Conservation (phyloP, 306 rosid species). For the Trifolium dubium region DNA sequence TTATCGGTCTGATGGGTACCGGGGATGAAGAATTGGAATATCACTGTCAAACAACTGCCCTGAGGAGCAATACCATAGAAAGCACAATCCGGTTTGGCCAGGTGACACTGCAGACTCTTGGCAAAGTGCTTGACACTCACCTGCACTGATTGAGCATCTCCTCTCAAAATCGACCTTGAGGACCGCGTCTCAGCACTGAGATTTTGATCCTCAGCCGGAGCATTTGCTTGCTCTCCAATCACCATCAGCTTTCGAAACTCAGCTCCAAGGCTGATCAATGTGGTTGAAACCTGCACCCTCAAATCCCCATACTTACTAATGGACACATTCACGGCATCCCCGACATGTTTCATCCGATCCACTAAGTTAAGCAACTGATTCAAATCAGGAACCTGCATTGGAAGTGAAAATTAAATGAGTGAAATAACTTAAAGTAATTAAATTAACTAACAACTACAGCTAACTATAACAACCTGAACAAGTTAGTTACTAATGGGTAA, state of each 20-base stretch:
- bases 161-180: slow-evolving; percentile 62
- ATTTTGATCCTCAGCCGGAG: slow-evolving; percentile 75
- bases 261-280: slow-evolving; percentile 82
- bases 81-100: slow-evolving; percentile 96
- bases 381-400: slow-evolving; percentile 68
- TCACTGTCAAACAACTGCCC: slow-evolving; percentile 82
- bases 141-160: slow-evolving; percentile 86
- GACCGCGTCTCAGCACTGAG: slow-evolving; percentile 81
- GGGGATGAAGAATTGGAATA: slow-evolving; percentile 64
- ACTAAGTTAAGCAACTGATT: slow-evolving; percentile 85
- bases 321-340: slow-evolving; percentile 75
- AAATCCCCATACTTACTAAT: slow-evolving; percentile 86
- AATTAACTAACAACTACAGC: neutral
- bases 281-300: slow-evolving; percentile 77
- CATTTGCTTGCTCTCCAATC: slow-evolving; percentile 71
- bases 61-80: slow-evolving; percentile 87
- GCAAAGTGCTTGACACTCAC: slow-evolving; percentile 94
- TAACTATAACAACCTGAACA: slow-evolving; percentile 3
- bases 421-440: neutral
- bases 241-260: slow-evolving; percentile 80
- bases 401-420: neutral
- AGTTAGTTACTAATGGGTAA: neutral
- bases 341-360: slow-evolving; percentile 87
- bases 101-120: slow-evolving; percentile 84
- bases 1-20: slow-evolving; percentile 85